Evolutionary conservation across 805 yeast genomes (phyloP).

Genomic region (Myxozyma mucilagina): DNA sequence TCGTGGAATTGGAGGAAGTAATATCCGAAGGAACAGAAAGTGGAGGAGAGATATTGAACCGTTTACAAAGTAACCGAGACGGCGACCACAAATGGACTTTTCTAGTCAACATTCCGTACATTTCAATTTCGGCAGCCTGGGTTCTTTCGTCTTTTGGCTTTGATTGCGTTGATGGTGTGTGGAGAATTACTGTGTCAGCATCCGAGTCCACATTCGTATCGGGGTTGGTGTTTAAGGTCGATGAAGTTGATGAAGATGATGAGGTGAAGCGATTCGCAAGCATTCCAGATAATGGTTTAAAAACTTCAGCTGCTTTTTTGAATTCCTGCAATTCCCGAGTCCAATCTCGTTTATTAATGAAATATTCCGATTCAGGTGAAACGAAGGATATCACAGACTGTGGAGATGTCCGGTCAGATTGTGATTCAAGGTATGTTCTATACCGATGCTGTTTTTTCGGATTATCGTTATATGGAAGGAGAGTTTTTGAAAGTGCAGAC

Average conservation of each 20-base stretch:
- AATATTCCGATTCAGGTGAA: too few relatives aligned
- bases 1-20: too few relatives aligned
- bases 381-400: too few relatives aligned
- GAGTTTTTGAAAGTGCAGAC: slow-evolving; percentile 26
- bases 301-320: slow-evolving; percentile 33
- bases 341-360: slow-evolving; percentile 6
- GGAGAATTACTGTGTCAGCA: neutral
- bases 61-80: slow-evolving; percentile 34
- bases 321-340: slow-evolving; percentile 34
- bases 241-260: slow-evolving; percentile 2
- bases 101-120: slow-evolving; percentile 35
- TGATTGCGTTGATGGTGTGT: neutral
- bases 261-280: slow-evolving; percentile 35
- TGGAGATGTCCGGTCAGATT: slow-evolving; percentile 13
- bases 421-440: slow-evolving; percentile 27
- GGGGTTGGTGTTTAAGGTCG: neutral
- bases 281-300: slow-evolving; percentile 34
- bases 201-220: slow-evolving; percentile 8
- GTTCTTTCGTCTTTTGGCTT: neutral
- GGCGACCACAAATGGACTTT: slow-evolving; percentile 30
- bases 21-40: neutral
- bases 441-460: slow-evolving; percentile 32
- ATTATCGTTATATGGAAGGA: slow-evolving; percentile 33
- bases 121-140: slow-evolving; percentile 32
- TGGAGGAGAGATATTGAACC: slow-evolving; percentile 32